These are phyloP conservation scores for Colletotrichum musicola DNA, from an alignment of 2,329 filamentous ascomycete genomes.

Conservation along the genomic window DNA sequence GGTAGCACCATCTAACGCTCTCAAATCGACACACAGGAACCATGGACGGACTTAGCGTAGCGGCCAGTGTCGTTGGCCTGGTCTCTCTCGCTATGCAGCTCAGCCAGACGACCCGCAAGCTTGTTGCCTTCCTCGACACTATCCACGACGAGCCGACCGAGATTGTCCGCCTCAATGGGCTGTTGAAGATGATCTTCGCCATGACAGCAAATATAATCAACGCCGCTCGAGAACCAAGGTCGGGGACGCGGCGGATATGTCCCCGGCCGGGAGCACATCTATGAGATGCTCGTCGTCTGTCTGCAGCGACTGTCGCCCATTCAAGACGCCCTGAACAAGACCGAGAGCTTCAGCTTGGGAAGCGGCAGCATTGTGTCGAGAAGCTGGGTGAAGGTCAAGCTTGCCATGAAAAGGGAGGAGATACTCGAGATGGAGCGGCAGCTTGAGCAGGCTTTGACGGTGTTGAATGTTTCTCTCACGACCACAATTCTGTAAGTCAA, in stretches of 20 bases:
- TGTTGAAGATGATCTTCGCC: neutral
- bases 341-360: neutral
- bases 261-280: neutral
- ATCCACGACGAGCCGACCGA: neutral
- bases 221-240: neutral
- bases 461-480: neutral
- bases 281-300: neutral
- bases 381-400: neutral
- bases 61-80: neutral
- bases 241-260: neutral
- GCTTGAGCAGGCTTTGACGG: neutral
- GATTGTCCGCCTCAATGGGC: accelerated
- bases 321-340: neutral
- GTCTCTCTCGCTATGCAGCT: slow-evolving; percentile 3
- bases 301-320: neutral
- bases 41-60: neutral
- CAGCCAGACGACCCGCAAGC: neutral
- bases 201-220: neutral
- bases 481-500: neutral
- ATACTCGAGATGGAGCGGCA: neutral
- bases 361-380: too few relatives aligned
- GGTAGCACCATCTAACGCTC: too few relatives aligned
- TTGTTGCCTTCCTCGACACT: neutral
- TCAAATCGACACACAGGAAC: neutral
- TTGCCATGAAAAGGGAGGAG: neutral